Evolutionary conservation across 1,284 basidiomycete species (phyloP).

Genomic region (Mycosarcoma maydis): DNA sequence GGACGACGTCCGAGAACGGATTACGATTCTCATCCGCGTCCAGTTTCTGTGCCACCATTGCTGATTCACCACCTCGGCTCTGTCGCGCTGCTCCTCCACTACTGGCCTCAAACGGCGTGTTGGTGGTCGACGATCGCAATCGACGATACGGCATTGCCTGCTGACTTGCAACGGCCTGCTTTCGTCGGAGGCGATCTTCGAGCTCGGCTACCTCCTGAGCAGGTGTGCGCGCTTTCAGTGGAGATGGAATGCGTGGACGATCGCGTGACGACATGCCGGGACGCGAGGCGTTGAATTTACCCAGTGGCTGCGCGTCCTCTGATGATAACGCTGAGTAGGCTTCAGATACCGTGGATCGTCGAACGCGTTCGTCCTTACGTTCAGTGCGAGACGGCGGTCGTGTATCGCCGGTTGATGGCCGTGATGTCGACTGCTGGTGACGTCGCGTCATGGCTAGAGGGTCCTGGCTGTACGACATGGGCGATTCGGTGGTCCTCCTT

Average conservation of each 20-base stretch:
- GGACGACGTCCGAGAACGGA: constrained; percentile 10
- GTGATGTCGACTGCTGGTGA: not conserved
- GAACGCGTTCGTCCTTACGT: constrained; percentile 11
- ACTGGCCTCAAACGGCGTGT: constrained; percentile 16
- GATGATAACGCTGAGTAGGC: not conserved
- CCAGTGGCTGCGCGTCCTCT: not conserved
- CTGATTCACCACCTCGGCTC: not conserved
- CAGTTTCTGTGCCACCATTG: not conserved
- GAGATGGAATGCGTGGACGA: constrained; percentile 39
- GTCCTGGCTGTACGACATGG: not conserved
- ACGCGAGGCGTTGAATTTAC: constrained; percentile 14
- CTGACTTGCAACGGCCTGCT: constrained; percentile 3
- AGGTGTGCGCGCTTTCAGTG: constrained; percentile 28
- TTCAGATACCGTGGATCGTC: constrained; percentile 28
- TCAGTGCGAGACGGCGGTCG: not conserved
- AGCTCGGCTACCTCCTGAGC: constrained; percentile 20
- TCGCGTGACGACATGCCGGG: constrained; percentile 42
- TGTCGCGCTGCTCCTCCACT: not conserved
- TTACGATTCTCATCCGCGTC: constrained; percentile 20
- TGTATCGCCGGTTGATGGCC: constrained; percentile 5
- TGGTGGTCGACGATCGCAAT: constrained; percentile 13
- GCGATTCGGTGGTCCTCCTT: constrained; percentile 1
- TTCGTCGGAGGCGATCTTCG: not conserved
- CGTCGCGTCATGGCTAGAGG: not conserved
- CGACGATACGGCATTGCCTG: constrained; percentile 25